Conservation (phyloP, 805 yeast genomes). For the Komagataella pastoris region DNA sequence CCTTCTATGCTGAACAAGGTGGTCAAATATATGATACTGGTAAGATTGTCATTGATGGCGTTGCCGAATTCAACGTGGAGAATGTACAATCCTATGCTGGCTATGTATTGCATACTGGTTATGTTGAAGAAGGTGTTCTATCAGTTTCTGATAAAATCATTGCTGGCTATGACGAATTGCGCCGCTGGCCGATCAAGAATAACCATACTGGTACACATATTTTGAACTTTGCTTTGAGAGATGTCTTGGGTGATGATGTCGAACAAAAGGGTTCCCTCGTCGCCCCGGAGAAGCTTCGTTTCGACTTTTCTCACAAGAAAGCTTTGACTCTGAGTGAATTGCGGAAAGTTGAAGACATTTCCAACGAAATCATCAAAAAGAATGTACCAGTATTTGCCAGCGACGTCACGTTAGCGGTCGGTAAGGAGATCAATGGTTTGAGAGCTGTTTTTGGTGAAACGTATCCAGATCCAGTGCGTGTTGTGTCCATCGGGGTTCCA, state of each 20-base stretch:
- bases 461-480: constrained; percentile 98
- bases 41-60: constrained; percentile 77
- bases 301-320: constrained; percentile 91
- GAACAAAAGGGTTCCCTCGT: constrained; percentile 97
- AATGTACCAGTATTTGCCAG: constrained; percentile 67
- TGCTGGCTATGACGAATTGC: constrained; percentile 81
- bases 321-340: constrained; percentile 65
- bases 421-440: constrained; percentile 67
- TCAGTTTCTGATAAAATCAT: constrained; percentile 57
- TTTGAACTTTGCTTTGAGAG: constrained; percentile 77
- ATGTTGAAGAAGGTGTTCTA: constrained; percentile 61
- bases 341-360: constrained; percentile 59
- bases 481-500: constrained; percentile 88
- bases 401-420: constrained; percentile 65
- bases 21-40: constrained; percentile 98
- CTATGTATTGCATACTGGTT: constrained; percentile 91
- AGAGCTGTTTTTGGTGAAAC: constrained; percentile 99
- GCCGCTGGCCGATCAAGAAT: constrained; percentile 94
- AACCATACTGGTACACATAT: constrained; percentile 98
- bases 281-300: constrained; percentile 88
- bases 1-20: constrained; percentile 98
- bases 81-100: constrained; percentile 93
- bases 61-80: constrained; percentile 75
- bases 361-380: constrained; percentile 56
- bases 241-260: constrained; percentile 73